Evolutionary conservation across 177 flowering plant species (phyloP), one percentile per base, ranked within the genome.

Genomic region (Vitis hybrid): DNA sequence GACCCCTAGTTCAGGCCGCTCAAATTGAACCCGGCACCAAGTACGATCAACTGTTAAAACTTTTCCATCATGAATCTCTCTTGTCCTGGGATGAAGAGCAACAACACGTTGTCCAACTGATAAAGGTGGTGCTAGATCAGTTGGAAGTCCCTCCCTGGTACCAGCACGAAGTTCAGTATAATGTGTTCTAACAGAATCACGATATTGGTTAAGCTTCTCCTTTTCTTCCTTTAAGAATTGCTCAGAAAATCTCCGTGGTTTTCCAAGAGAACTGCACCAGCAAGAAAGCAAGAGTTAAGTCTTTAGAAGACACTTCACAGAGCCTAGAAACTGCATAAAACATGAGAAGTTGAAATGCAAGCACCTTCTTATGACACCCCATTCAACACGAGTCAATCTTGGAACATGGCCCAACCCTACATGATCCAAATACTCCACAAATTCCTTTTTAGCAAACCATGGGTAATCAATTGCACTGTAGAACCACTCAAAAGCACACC

Each of bases 321-420:
- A 35, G 46, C 46, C 7, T 21, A 11, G 3, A 6, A 59, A 57
- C 49, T 60, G 55, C 9, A 58, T 16, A 56, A 58, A 24, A 54
- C 4, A 70, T 48, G 10, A 64, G 35, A 61, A 66, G 0, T 35
- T 5, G 10, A 67, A 70, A 49, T 21, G 3, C 24, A 12, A 57
- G 60, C 80, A 96, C 99, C 99, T 91, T 79, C 95, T 81, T 78
- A 96, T 92, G 76, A 96, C 98, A 76, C 97, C 93, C 99, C 99
- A 96, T 70, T 96, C 99, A 65, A 91, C 94, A 76, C 96, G 97
- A 72, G 98, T 96, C 69, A 96, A 79, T 78, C 95, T 89, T 61
- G 94, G 97, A 69, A 94, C 83, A 77, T 94, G 97, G 68, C 97
- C 95, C 73, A 96, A 78, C 11, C 95, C 93, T 32, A 91, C 98